phyloP scores from a whole-genome alignment of 345 rosid species.

The Cardamine occulta region DNA sequence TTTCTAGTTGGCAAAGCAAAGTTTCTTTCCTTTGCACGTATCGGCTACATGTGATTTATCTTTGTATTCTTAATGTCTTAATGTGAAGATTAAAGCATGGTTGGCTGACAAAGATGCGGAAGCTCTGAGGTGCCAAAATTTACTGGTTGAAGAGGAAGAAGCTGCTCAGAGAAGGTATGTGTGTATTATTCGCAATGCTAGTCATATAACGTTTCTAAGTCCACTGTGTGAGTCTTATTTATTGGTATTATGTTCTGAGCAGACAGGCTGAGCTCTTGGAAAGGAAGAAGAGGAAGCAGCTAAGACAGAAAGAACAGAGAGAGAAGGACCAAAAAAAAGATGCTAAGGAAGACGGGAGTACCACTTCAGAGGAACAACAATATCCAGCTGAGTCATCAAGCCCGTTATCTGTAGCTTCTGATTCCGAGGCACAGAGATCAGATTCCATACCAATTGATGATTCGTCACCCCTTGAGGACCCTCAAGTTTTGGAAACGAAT shows the following conservation, averaged over 20 bases:
- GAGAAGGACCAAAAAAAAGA: slow-evolving; percentile 68
- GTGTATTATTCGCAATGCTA: slow-evolving; percentile 22
- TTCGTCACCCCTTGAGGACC: slow-evolving; percentile 48
- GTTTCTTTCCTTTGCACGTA: slow-evolving; percentile 14
- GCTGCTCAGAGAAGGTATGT: slow-evolving; percentile 84
- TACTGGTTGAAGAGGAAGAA: slow-evolving; percentile 97
- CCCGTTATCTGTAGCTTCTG: slow-evolving; percentile 47
- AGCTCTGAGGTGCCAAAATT: slow-evolving; percentile 89
- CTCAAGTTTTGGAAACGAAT: slow-evolving; percentile 41
- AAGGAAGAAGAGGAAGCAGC: slow-evolving; percentile 81
- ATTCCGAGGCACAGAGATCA: slow-evolving; percentile 50
- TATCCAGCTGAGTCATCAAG: slow-evolving; percentile 52
- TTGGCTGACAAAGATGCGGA: slow-evolving; percentile 94
- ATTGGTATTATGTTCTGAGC: slow-evolving; percentile 31
- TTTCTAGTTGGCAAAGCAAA: slow-evolving; percentile 26
- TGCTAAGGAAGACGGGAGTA: slow-evolving; percentile 49
- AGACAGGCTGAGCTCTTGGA: slow-evolving; percentile 85
- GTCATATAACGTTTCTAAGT: background rate
- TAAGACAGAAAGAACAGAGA: slow-evolving; percentile 82
- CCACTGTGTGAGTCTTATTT: slow-evolving; percentile 9
- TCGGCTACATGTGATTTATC: background rate
- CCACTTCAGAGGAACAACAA: slow-evolving; percentile 50
- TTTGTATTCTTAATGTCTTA: slow-evolving; percentile 25
- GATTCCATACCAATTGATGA: slow-evolving; percentile 45
- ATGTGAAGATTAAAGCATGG: slow-evolving; percentile 78